Conservation (phyloP, 257 asterid species). For the Fraxinus pennsylvanica region DNA sequence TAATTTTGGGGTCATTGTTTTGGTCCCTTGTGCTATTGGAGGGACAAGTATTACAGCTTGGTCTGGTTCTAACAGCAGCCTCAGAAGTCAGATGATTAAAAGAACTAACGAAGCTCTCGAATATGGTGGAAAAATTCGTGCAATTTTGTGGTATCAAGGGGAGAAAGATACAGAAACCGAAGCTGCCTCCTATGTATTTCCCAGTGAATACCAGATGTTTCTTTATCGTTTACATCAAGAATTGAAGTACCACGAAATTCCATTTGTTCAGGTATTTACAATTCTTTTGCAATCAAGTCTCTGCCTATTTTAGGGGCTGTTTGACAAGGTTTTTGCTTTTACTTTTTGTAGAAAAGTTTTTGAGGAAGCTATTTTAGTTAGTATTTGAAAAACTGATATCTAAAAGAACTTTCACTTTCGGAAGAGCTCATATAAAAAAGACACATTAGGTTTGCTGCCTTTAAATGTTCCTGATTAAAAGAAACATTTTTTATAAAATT, state of each 20-base stretch:
- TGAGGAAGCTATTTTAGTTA: too few relatives aligned
- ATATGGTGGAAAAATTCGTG: slow-evolving; percentile 44
- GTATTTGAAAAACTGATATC: too few relatives aligned
- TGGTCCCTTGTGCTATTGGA: slow-evolving; percentile 80
- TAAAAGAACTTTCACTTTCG: too few relatives aligned
- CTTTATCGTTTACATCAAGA: slow-evolving; percentile 21
- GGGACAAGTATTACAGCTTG: slow-evolving; percentile 63
- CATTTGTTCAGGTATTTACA: slow-evolving; percentile 41
- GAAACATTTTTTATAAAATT: too few relatives aligned
- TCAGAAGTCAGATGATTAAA: slow-evolving; percentile 43
- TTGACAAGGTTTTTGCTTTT: too few relatives aligned
- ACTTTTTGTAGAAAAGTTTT: too few relatives aligned
- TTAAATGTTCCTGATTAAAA: too few relatives aligned
- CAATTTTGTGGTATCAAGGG: slow-evolving; percentile 74
- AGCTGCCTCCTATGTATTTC: slow-evolving; percentile 31
- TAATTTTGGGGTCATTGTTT: slow-evolving; percentile 55
- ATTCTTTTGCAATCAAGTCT: background rate
- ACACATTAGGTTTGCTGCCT: too few relatives aligned
- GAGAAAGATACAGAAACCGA: slow-evolving; percentile 51
- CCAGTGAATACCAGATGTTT: background rate
- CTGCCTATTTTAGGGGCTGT: too few relatives aligned
- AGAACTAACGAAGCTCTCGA: background rate
- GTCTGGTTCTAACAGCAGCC: slow-evolving; percentile 44
- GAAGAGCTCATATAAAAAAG: too few relatives aligned
- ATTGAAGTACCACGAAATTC: slow-evolving; percentile 36